Conservation (phyloP, 352 stramenopile genomes). For the Phytophthora citrophthora region DNA sequence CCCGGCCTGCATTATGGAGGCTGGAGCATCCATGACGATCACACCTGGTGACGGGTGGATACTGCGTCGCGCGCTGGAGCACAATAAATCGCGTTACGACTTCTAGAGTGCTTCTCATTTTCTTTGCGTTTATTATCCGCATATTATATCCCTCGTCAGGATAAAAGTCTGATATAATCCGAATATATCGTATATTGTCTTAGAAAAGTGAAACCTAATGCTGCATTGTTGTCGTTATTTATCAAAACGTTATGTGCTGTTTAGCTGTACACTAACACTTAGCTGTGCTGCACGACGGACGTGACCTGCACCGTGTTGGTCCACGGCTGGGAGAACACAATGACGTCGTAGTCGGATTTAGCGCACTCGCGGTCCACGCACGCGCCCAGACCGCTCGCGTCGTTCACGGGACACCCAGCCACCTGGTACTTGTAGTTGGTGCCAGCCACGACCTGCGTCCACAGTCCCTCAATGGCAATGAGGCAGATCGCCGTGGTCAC, state of each 20-base stretch:
- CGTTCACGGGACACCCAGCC: constrained; percentile 43
- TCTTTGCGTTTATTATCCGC: too few species aligned
- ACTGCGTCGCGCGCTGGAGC: constrained; percentile 13
- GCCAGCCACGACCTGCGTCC: constrained; percentile 50
- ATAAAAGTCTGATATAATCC: too few species aligned
- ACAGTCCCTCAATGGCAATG: constrained; percentile 39
- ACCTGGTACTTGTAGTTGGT: constrained; percentile 65
- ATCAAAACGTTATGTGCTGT: too few species aligned
- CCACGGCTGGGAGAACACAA: constrained; percentile 47
- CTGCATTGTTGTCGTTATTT: too few species aligned
- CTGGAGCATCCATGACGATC: constrained; percentile 11
- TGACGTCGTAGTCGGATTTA: constrained; percentile 38
- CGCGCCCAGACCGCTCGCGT: constrained; percentile 36
- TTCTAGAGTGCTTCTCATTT: constrained; percentile 9
- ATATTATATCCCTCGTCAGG: too few species aligned
- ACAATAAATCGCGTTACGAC: constrained; percentile 5
- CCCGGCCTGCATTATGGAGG: constrained; percentile 7
- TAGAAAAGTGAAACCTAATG: too few species aligned
- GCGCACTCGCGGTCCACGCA: constrained; percentile 43
- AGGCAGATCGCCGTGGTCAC: constrained; percentile 48
- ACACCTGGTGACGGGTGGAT: constrained; percentile 17
- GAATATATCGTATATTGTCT: too few species aligned
- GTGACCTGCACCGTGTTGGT: constrained; percentile 46
- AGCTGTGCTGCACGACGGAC: constrained; percentile 37
- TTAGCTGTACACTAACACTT: neutral